These are phyloP conservation scores for Ambispora gerdemannii DNA, from an alignment of 192 early-diverging fungal genomes.

Conservation along the genomic window DNA sequence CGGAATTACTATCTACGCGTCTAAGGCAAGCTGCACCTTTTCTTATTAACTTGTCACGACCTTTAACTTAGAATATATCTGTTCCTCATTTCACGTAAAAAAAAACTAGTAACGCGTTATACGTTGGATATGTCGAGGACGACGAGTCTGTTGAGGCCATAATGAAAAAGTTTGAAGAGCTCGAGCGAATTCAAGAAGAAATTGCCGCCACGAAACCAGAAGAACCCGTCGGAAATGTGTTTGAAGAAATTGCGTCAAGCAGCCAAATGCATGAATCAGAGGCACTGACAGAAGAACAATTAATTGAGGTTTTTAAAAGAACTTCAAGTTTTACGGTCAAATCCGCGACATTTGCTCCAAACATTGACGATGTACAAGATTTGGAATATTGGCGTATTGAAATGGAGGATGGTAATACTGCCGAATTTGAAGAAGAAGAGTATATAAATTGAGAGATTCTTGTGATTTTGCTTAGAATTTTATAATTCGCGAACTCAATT, in stretches of 20 bases:
- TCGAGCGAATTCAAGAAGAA: conserved; percentile 85
- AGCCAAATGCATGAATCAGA: conserved; percentile 32
- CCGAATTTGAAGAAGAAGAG: conserved; percentile 80
- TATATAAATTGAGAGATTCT: conserved; percentile 42
- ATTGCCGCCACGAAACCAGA: conserved; percentile 45
- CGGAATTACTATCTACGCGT: not conserved
- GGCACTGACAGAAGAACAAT: conserved; percentile 68
- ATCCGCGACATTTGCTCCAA: conserved; percentile 56
- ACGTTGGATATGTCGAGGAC: conserved; percentile 97
- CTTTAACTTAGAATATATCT: not conserved
- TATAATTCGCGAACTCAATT: not conserved
- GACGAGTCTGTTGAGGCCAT: conserved; percentile 94
- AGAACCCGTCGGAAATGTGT: not conserved
- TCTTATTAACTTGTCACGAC: not conserved
- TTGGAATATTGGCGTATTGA: conserved; percentile 80
- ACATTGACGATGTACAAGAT: conserved; percentile 62
- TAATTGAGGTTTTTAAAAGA: conserved; percentile 87
- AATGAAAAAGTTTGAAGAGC: conserved; percentile 97
- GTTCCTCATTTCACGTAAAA: not conserved
- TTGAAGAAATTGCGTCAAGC: not conserved
- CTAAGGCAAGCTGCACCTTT: not conserved
- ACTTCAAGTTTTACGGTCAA: conserved; percentile 85
- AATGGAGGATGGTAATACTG: conserved; percentile 65
- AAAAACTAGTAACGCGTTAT: conserved; percentile 58
- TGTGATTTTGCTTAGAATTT: not conserved